These are phyloP conservation scores for Somion occarium DNA, from an alignment of 1,284 basidiomycete species.

Conservation along the genomic window DNA sequence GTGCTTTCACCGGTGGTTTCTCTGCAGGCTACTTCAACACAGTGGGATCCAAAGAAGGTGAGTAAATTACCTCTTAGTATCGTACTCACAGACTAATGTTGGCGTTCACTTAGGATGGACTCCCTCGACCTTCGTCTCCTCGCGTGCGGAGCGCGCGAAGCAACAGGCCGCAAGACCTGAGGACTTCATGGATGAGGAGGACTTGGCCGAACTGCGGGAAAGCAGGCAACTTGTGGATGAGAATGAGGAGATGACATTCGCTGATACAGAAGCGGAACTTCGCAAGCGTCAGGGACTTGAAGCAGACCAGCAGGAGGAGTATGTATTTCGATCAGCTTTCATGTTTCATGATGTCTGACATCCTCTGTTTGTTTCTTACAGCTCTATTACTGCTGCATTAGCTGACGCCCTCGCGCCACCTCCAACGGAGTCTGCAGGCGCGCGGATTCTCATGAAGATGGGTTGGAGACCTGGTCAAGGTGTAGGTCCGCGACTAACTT, in stretches of 20 bases:
- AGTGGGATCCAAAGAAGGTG: constrained; percentile 93
- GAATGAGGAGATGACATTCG: constrained; percentile 71
- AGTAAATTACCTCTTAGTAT: constrained; percentile 15
- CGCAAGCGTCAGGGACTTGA: constrained; percentile 20
- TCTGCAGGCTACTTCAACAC: constrained; percentile 97
- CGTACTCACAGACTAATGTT: background rate
- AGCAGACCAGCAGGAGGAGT: constrained; percentile 54
- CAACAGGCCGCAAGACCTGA: constrained; percentile 61
- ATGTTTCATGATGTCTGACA: background rate
- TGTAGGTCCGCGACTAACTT: constrained; percentile 86
- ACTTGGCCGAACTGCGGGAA: constrained; percentile 77
- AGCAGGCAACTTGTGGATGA: constrained; percentile 70
- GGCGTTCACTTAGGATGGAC: constrained; percentile 72
- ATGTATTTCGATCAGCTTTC: constrained; percentile 26
- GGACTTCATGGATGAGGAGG: constrained; percentile 99
- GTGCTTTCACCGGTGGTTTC: constrained; percentile 97
- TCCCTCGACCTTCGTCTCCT: constrained; percentile 88
- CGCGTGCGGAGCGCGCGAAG: constrained; percentile 70
- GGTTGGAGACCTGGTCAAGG: constrained; percentile 94
- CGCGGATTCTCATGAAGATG: constrained; percentile 87
- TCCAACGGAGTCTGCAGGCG: constrained; percentile 71
- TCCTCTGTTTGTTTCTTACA: constrained; percentile 23
- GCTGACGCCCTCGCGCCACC: constrained; percentile 56
- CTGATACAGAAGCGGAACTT: constrained; percentile 50
- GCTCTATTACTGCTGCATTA: constrained; percentile 57